Evolutionary conservation across 345 rosid species (phyloP).

Genomic region (Rhodomyrtus tomentosa): DNA sequence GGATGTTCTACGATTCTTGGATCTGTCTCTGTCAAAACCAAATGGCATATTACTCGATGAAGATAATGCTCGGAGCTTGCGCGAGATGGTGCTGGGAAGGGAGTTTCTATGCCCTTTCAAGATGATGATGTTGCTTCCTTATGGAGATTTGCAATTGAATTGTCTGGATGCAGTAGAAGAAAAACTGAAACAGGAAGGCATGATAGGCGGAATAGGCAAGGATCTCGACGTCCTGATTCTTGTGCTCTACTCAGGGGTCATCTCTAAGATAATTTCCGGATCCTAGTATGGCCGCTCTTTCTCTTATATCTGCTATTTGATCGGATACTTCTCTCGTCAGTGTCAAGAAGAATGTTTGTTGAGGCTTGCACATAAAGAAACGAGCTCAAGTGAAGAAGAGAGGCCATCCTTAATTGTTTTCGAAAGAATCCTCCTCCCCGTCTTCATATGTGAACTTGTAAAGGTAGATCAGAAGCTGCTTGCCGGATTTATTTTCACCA

Average conservation of each 20-base stretch:
- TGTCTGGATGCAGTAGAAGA: constrained; percentile 51
- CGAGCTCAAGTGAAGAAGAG: constrained; percentile 6
- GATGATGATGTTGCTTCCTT: constrained; percentile 67
- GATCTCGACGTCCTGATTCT: constrained; percentile 55
- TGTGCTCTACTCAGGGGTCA: constrained; percentile 46
- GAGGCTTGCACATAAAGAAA: constrained; percentile 4
- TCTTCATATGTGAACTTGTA: constrained; percentile 60
- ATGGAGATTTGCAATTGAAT: constrained; percentile 33
- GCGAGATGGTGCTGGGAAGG: constrained; percentile 5
- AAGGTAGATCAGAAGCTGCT: constrained; percentile 59
- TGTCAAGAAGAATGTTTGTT: constrained; percentile 45
- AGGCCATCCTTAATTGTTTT: constrained; percentile 22
- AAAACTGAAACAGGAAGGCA: constrained; percentile 48
- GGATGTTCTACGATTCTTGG: constrained; percentile 44
- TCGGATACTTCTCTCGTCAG: constrained; percentile 54
- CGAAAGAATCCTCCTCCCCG: constrained; percentile 51
- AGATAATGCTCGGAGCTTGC: constrained; percentile 41
- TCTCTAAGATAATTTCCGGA: constrained; percentile 31
- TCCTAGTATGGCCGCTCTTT: constrained; percentile 36
- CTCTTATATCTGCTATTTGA: constrained; percentile 58
- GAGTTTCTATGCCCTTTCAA: constrained; percentile 47
- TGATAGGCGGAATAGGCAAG: constrained; percentile 21
- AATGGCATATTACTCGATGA: constrained; percentile 45
- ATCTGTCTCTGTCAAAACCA: constrained; percentile 44
- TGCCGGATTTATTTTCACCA: constrained; percentile 68